Conservation (phyloP, 306 rosid genomes). For the Biancaea sappan region DNA sequence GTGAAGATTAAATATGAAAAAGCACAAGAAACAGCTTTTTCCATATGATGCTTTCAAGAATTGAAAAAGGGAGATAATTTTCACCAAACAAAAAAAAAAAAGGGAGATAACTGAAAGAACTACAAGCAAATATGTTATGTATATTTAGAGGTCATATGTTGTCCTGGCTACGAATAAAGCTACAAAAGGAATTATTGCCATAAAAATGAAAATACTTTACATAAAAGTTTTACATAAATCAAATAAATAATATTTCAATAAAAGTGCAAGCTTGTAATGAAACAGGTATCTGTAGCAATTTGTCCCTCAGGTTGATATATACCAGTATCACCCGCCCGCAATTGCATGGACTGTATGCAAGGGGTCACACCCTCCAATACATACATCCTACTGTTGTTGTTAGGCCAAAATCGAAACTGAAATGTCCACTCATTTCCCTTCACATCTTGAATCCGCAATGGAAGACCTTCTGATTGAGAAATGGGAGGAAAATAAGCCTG, state of each 20-base stretch:
- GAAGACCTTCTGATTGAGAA: constrained; percentile 92
- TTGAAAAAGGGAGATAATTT: background rate
- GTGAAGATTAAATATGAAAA: background rate
- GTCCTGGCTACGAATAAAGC: background rate
- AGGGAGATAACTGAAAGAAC: too few relatives aligned
- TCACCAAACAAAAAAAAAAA: too few relatives aligned
- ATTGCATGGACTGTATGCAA: constrained; percentile 79
- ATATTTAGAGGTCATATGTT: background rate
- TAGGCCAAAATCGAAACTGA: constrained; percentile 85
- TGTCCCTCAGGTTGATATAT: background rate
- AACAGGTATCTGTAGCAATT: background rate
- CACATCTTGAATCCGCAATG: constrained; percentile 75
- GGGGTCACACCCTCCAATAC: constrained; percentile 80
- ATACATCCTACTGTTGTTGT: constrained; percentile 82
- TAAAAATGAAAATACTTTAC: background rate
- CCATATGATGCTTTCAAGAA: background rate
- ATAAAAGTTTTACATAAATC: background rate
- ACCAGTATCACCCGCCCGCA: constrained; percentile 81
- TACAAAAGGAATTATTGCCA: background rate
- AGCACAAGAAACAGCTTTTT: background rate
- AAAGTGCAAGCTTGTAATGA: background rate
- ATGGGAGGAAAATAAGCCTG: constrained; percentile 94
- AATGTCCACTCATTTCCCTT: constrained; percentile 74
- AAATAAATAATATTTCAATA: background rate
- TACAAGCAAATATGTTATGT: background rate